A percentile compares a stretch with the other conserved stretches of the same genome.
Conservation (phyloP, 2,329 filamentous ascomycete species). For the Cordyceps javanica region DNA sequence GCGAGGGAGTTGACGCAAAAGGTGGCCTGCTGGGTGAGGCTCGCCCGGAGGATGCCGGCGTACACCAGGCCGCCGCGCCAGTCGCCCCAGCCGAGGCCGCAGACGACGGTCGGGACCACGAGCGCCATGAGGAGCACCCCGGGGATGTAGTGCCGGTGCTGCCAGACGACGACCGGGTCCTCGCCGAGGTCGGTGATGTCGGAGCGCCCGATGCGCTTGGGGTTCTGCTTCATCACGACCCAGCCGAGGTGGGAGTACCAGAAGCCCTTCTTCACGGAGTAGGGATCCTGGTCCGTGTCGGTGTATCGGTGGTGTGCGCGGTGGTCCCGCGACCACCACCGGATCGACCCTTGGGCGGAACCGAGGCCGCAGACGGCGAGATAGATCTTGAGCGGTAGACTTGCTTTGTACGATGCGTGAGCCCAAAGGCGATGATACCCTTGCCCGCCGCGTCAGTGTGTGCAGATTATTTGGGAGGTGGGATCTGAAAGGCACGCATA, state of each 20-base stretch:
- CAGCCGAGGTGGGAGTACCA: slow-evolving; percentile 75
- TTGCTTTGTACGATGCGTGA: slow-evolving; percentile 76
- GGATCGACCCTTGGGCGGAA: slow-evolving; percentile 77
- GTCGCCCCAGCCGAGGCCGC: slow-evolving; percentile 75
- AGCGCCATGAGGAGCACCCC: slow-evolving; percentile 72
- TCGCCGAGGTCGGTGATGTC: slow-evolving; percentile 87
- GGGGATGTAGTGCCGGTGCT: slow-evolving; percentile 82
- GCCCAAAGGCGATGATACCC: slow-evolving; percentile 69
- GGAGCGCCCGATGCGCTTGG: slow-evolving; percentile 79
- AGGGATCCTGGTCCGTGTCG: slow-evolving; percentile 87
- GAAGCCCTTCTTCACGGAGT: slow-evolving; percentile 83
- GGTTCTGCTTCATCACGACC: slow-evolving; percentile 93
- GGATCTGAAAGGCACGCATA: too few relatives aligned
- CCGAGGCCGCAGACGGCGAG: slow-evolving; percentile 76
- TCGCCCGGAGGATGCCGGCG: slow-evolving; percentile 77
- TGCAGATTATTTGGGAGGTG: too few relatives aligned
- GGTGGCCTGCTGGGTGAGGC: slow-evolving; percentile 86
- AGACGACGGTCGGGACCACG: slow-evolving; percentile 66
- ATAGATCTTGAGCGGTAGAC: slow-evolving; percentile 70
- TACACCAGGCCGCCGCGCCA: slow-evolving; percentile 80
- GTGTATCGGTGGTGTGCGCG: slow-evolving; percentile 87
- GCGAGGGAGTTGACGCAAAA: slow-evolving; percentile 91
- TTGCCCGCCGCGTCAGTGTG: too few relatives aligned
- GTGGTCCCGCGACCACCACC: slow-evolving; percentile 86
- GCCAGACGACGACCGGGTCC: slow-evolving; percentile 78